These are phyloP conservation scores for Thielaviopsis ethacetica DNA, from an alignment of 2,329 filamentous ascomycete species.

Conservation along the genomic window DNA sequence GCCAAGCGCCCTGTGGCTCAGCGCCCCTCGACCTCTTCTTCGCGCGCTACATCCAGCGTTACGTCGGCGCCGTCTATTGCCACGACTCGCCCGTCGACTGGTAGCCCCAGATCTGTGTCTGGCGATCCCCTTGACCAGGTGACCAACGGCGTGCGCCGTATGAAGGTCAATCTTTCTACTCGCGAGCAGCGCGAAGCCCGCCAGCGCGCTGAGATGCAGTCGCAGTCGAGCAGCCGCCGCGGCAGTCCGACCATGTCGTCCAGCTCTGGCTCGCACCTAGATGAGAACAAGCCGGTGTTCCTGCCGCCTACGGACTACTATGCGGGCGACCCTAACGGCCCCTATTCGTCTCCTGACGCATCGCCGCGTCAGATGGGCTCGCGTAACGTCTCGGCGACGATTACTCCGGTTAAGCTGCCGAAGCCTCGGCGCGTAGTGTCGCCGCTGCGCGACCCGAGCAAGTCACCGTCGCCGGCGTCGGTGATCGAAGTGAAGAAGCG, in stretches of 20 bases:
- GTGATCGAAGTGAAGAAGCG: background rate
- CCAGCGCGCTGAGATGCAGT: slow-evolving; percentile 1
- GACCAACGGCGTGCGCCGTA: slow-evolving; percentile 42
- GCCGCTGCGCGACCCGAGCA: background rate
- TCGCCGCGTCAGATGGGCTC: background rate
- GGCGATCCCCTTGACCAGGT: slow-evolving; percentile 35
- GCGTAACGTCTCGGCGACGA: background rate
- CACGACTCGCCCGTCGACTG: slow-evolving; percentile 6
- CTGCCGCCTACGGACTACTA: background rate
- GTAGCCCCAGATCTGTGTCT: slow-evolving; percentile 11
- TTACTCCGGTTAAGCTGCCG: background rate
- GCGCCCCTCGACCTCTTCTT: slow-evolving; percentile 3
- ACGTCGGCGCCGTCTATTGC: slow-evolving; percentile 6
- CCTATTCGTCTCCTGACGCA: background rate
- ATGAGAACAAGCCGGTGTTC: slow-evolving; percentile 1
- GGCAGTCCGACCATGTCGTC: background rate
- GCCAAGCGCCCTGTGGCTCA: background rate
- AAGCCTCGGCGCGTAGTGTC: background rate
- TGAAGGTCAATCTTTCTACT: slow-evolving; percentile 45
- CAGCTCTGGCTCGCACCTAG: background rate
- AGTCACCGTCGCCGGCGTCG: background rate
- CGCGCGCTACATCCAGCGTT: background rate
- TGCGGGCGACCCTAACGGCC: background rate
- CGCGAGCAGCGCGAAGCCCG: slow-evolving; percentile 38
- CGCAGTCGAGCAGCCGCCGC: background rate